Conservation (phyloP, 192 early-diverging fungal genomes). For the Coemansia asiatica region DNA sequence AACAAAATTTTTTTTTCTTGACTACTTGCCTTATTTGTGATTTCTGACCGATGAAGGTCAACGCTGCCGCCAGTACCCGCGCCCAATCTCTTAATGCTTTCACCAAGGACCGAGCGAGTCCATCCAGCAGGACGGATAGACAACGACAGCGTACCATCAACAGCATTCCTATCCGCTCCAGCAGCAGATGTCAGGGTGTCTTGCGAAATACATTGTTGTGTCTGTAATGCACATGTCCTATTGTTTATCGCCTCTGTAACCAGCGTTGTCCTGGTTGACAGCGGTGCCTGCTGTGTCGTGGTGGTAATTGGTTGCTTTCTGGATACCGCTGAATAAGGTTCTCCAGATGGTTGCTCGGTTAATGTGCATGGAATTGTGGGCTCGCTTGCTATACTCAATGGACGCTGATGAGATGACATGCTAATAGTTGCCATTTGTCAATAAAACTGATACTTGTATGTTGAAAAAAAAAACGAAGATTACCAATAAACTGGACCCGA, state of each 20-base stretch:
- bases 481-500: no score
- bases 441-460: neutral
- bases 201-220: neutral
- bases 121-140: constrained; percentile 42
- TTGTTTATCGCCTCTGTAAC: constrained; percentile 15
- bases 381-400: neutral
- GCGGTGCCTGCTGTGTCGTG: neutral
- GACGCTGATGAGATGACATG: neutral
- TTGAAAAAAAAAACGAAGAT: neutral
- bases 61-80: constrained; percentile 53
- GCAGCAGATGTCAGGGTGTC: neutral
- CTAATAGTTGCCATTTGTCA: neutral
- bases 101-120: constrained; percentile 30
- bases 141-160: constrained; percentile 45
- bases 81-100: constrained; percentile 33
- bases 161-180: constrained; percentile 15
- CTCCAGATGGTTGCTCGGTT: neutral
- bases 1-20: constrained; percentile 10
- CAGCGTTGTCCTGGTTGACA: constrained; percentile 17
- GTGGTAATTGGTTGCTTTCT: neutral
- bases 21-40: constrained; percentile 3
- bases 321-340: neutral
- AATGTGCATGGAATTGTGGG: neutral
- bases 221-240: neutral
- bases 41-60: constrained; percentile 29